Evolutionary conservation across 805 yeast species (phyloP).

Genomic region (Candida bentonensis): DNA sequence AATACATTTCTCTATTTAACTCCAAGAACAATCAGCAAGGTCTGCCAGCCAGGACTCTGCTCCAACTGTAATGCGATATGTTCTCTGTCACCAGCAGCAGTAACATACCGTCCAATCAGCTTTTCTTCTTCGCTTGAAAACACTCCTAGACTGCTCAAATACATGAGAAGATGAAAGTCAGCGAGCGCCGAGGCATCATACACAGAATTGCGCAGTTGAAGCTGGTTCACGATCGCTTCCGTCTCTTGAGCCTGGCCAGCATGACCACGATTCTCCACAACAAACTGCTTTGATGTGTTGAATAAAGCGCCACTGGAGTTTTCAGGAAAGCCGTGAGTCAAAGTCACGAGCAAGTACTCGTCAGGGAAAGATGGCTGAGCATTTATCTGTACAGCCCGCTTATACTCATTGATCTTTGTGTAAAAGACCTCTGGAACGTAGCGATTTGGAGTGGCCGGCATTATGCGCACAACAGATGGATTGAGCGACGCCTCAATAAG

Average conservation of each 20-base stretch:
- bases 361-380: constrained; percentile 90
- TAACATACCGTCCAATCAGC: constrained; percentile 26
- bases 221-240: constrained; percentile 34
- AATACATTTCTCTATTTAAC: background rate
- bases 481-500: constrained; percentile 78
- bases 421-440: constrained; percentile 93
- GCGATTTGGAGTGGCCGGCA: constrained; percentile 53
- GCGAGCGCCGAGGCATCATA: constrained; percentile 20
- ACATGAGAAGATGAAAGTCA: constrained; percentile 69
- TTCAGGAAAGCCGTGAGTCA: constrained; percentile 88
- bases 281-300: constrained; percentile 28
- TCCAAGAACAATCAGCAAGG: constrained; percentile 42
- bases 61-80: constrained; percentile 35
- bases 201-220: constrained; percentile 23
- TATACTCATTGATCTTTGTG: constrained; percentile 75
- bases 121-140: constrained; percentile 41
- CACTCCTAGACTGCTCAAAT: constrained; percentile 41
- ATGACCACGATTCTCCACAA: constrained; percentile 68
- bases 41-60: constrained; percentile 71
- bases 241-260: constrained; percentile 65
- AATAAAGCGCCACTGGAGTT: constrained; percentile 17
- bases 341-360: constrained; percentile 73
- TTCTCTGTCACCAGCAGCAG: background rate
- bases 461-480: constrained; percentile 74
- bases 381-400: constrained; percentile 69